A percentile compares a stretch with the other conserved stretches of the same genome.
Conservation (phyloP, 768 basidiomycete genomes). For the Phylloporus scabripes region DNA sequence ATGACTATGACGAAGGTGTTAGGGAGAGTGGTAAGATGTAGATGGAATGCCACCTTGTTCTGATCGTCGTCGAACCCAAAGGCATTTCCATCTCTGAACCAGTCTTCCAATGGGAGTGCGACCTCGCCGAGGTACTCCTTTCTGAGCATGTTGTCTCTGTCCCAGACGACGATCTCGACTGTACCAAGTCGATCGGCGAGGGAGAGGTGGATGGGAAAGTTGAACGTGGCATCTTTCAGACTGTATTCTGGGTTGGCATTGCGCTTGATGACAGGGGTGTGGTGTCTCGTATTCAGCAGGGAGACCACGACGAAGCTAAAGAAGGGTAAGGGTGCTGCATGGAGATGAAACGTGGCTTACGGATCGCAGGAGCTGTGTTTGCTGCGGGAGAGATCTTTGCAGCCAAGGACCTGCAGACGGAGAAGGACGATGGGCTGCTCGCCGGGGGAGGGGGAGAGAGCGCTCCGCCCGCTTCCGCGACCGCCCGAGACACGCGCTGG, state of each 20-base stretch:
- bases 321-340: neutral
- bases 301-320: conserved; percentile 61
- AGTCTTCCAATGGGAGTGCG: conserved; percentile 70
- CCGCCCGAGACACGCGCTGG: conserved; percentile 44
- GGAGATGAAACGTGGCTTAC: conserved; percentile 39
- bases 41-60: conserved; percentile 55
- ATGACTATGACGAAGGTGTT: conserved; percentile 32
- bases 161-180: conserved; percentile 88
- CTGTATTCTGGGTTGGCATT: conserved; percentile 62
- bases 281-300: conserved; percentile 50
- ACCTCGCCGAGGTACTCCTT: conserved; percentile 96
- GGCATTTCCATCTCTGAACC: conserved; percentile 50
- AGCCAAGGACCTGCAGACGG: conserved; percentile 62
- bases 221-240: conserved; percentile 76
- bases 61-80: conserved; percentile 54
- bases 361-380: conserved; percentile 71
- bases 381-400: conserved; percentile 60
- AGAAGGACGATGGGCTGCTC: conserved; percentile 65
- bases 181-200: conserved; percentile 67
- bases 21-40: neutral
- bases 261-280: conserved; percentile 74
- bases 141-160: conserved; percentile 73
- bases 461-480: conserved; percentile 33
- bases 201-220: conserved; percentile 79
- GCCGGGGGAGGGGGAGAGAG: conserved; percentile 45